Conservation (phyloP, 768 basidiomycete genomes). For the Boletus rubescentipes region DNA sequence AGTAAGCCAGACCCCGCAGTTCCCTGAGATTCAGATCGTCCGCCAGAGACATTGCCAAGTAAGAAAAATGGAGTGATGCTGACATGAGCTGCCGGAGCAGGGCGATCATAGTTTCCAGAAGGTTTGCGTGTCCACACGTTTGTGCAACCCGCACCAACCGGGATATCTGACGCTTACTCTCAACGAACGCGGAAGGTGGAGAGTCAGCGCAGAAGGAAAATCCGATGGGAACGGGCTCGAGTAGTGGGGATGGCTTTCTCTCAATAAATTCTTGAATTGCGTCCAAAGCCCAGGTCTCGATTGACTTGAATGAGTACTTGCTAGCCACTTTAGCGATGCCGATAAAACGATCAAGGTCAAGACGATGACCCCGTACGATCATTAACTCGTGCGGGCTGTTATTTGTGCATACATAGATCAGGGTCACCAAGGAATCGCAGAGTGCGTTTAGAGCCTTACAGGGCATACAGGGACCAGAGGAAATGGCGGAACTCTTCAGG, state of each 20-base stretch:
- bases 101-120: slow-evolving; percentile 58
- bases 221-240: slow-evolving; percentile 40
- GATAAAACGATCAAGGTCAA: slow-evolving; percentile 54
- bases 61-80: slow-evolving; percentile 62
- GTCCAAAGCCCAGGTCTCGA: slow-evolving; percentile 75
- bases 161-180: slow-evolving; percentile 50
- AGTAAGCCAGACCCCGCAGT: slow-evolving; percentile 64
- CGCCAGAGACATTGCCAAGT: slow-evolving; percentile 69
- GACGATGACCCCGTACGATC: slow-evolving; percentile 43
- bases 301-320: slow-evolving; percentile 73
- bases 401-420: slow-evolving; percentile 1
- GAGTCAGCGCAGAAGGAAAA: slow-evolving; percentile 22
- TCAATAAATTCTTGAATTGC: slow-evolving; percentile 69
- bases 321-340: slow-evolving; percentile 65
- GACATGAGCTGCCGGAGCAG: slow-evolving; percentile 62
- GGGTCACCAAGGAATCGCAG: not conserved
- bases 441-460: slow-evolving; percentile 43
- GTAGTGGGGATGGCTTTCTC: slow-evolving; percentile 52
- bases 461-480: slow-evolving; percentile 73
- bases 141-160: slow-evolving; percentile 66
- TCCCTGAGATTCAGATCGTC: slow-evolving; percentile 65
- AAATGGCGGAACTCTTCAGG: slow-evolving; percentile 69
- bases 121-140: slow-evolving; percentile 58
- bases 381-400: slow-evolving; percentile 62
- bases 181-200: slow-evolving; percentile 37